Evolutionary conservation across 495 filamentous ascomycete species (phyloP).

Genomic region (Xanthoparmelia taractica): DNA sequence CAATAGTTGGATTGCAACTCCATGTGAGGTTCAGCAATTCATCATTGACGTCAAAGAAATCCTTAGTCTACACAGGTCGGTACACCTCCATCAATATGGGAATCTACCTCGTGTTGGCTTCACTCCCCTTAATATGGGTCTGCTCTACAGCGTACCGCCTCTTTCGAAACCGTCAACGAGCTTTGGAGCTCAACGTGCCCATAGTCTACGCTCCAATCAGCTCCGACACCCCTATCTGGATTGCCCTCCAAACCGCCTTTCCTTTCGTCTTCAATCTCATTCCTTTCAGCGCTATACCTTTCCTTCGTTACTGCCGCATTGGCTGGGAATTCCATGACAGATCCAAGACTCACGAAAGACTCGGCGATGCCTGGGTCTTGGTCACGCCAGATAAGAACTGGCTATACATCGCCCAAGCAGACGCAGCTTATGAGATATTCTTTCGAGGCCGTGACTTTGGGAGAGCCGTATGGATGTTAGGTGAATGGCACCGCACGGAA

Average conservation of each 20-base stretch:
- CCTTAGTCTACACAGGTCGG: no score
- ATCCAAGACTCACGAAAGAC: not conserved
- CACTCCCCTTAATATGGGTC: no score
- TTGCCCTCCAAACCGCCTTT: slow-evolving; percentile 21
- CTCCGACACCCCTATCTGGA: slow-evolving; percentile 30
- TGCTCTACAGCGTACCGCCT: no score
- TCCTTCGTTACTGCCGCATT: not conserved
- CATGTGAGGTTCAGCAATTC: no score
- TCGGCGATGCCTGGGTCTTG: not conserved
- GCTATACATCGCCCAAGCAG: not conserved
- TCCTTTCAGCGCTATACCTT: not conserved
- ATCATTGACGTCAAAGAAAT: no score
- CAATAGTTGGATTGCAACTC: no score
- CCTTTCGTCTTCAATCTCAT: not conserved
- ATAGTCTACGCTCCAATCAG: slow-evolving; percentile 27
- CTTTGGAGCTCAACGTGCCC: slow-evolving; percentile 1
- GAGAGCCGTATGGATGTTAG: not conserved
- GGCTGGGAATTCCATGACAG: not conserved
- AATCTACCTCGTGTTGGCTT: no score
- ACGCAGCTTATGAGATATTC: not conserved
- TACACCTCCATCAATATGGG: no score
- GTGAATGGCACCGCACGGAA: not conserved
- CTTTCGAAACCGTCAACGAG: slow-evolving; percentile 8
- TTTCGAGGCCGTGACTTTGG: not conserved
- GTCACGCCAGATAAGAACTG: not conserved